Evolutionary conservation across 331 rosid genomes (phyloP), one percentile per base, ranked within the genome.

Genomic region (Rosa hybrid): DNA sequence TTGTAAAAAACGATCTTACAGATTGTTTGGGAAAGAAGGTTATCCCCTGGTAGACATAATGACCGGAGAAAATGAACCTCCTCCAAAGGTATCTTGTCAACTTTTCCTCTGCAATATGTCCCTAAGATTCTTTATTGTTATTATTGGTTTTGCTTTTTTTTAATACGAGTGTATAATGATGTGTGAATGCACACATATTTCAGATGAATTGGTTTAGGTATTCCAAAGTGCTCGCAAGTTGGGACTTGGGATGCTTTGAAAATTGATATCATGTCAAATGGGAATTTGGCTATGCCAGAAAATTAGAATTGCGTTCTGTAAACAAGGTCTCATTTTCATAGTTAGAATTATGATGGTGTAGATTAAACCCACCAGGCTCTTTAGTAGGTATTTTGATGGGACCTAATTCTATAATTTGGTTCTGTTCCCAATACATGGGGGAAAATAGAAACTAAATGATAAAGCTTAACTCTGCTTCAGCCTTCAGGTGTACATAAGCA

Each of bases 21-120:
- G 99, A 85, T 83, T 96, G 88, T 93, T 83, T 54, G 99, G 99
- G 56, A 96, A 86, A 90, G 98, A 96, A 87, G 97, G 99, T 78
- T 96, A 93, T 90, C 91, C 98, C 77, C 80, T 96, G 81, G 94
- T 92, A 70, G 99, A 96, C 87, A 89, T 96, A 83, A 96, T 96
- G 94, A 87, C 98, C 0, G 98, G 98, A 77, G 99, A 87, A 91
- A 88, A 86, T 78, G 99, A 96, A 81, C 94, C 98, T 78, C 65
- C 97, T 74, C 99, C 98, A 12, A 88, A 96, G 99, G 98, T 93
- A 89, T 78, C 80, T 5, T 80, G 54, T 82, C 14, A 76, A 81
- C 70, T 79, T 78, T 27, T 62, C n/a, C 65, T 41, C 34, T 49
- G 8, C 72, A 45, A 46, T 20, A 7, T 25, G 18, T 20, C 48